Evolutionary conservation across 768 basidiomycete genomes (phyloP), one percentile per base, ranked within the genome.

Genomic region (Mycena albidolilacea): DNA sequence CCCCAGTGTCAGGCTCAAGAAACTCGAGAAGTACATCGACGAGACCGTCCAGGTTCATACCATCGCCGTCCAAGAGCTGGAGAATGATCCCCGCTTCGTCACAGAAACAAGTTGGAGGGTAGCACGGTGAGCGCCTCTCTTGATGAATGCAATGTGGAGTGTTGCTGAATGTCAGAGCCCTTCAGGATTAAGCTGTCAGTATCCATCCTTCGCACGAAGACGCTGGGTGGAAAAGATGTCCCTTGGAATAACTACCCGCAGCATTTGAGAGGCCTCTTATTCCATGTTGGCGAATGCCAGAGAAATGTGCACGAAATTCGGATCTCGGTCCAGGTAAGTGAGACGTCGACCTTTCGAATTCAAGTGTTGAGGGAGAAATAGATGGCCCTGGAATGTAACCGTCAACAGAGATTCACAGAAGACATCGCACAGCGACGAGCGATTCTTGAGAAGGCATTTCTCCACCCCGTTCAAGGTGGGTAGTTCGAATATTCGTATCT

Each of bases 1-100:
- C n/a, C 69, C 69, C 19, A 50, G 44, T 35, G 55, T 48, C 43
- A 70, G 62, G 41, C 44, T 70, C 39, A 46, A 64, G 62, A 64
- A 64, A 11, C 46, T 70, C 3, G 69, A 64, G 69, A 5, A 64
- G 12, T 43, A 21, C n/a, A 64, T 70, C 44, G 54, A 64, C 2
- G 63, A 64, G n/a, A 70, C 63, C n/a, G 44, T 35, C 43, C 12
- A 64, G 23, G 58, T 70, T 5, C 69, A 64, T 7, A 38, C n/a
- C 38, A 59, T 48, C 2, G 62, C 62, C 2, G n/a, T 70, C 38
- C 52, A 17, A 59, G 63, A 70, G 44, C 19, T 70, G 30, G 30
- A 30, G 3, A 30, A 30, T 1, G 30, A 30, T 30, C 30, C 30
- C 1, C 30, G 30, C 30, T 30, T 30, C 30, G 30, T 30, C 30